Percentiles rank a stretch among this genome's conserved stretches.
phyloP scores from a whole-genome alignment of 345 rosid species.

The Nasturtium officinale region DNA sequence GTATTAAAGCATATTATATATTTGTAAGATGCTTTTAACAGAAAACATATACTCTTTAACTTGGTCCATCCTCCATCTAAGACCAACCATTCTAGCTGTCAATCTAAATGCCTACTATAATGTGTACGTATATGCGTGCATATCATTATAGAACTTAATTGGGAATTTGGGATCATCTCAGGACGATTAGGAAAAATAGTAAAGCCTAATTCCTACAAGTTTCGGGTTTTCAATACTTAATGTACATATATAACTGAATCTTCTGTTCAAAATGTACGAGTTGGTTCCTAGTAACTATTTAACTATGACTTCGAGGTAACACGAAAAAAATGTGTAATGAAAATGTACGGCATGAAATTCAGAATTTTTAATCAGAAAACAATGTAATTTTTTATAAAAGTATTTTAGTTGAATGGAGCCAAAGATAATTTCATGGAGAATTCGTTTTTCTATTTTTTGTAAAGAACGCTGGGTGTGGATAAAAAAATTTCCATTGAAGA shows the following conservation, averaged over 20 bases:
- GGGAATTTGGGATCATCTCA: background rate
- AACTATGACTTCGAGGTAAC: background rate
- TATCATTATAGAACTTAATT: background rate
- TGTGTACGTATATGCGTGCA: background rate
- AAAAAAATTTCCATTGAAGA: background rate
- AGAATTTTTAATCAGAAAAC: background rate
- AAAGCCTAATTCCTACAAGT: background rate
- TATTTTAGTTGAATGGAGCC: background rate
- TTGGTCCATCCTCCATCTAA: constrained; percentile 36
- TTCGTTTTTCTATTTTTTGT: too few species aligned
- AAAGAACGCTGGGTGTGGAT: background rate
- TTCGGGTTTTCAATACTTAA: background rate
- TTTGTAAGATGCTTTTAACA: constrained; percentile 9
- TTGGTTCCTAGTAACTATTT: background rate
- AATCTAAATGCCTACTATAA: constrained; percentile 9
- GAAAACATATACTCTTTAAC: constrained; percentile 17
- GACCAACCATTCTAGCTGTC: constrained; percentile 35
- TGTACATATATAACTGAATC: background rate
- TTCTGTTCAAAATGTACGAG: background rate
- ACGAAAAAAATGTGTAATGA: background rate
- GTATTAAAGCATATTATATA: constrained; percentile 6
- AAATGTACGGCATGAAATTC: background rate
- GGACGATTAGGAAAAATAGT: background rate
- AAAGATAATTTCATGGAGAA: background rate
- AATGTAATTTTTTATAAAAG: background rate